Evolutionary conservation across 1,284 basidiomycete genomes (phyloP).

Genomic region (Sporisorium sorghi): DNA sequence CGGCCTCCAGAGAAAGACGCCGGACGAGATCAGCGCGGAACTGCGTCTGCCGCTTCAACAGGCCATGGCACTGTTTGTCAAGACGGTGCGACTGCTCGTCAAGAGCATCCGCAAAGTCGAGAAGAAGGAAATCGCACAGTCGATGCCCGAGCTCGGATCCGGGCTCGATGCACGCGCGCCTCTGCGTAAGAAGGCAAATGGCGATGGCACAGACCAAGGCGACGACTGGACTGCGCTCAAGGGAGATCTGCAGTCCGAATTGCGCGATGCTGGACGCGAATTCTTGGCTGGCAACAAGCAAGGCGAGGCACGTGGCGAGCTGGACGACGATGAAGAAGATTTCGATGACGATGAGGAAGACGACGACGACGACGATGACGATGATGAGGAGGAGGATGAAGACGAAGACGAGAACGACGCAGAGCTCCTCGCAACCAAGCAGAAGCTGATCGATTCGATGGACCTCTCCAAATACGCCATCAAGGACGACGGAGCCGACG

Average conservation of each 20-base stretch:
- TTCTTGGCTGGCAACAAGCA: conserved; percentile 35
- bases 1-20: conserved; percentile 88
- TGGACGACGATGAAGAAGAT: conserved; percentile 20
- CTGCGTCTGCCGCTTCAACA: conserved; percentile 87
- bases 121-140: conserved; percentile 71
- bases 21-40: conserved; percentile 76
- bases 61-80: conserved; percentile 88
- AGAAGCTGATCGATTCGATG: conserved; percentile 54
- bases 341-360: conserved; percentile 29
- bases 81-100: conserved; percentile 86
- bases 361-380: conserved; percentile 19
- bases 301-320: conserved; percentile 17
- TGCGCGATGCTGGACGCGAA: conserved; percentile 51
- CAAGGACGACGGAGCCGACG: conserved; percentile 29
- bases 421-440: conserved; percentile 42
- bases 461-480: conserved; percentile 61
- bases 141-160: conserved; percentile 41
- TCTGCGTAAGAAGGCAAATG: conserved; percentile 24
- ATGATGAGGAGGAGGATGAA: conserved; percentile 12
- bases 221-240: conserved; percentile 50
- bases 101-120: conserved; percentile 84
- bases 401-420: conserved; percentile 29
- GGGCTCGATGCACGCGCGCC: conserved; percentile 27
- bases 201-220: conserved; percentile 11
- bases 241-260: conserved; percentile 54